Base-by-base conservation (phyloP, 2,329 filamentous ascomycete genomes). In the Polychaeton citri region DNA sequence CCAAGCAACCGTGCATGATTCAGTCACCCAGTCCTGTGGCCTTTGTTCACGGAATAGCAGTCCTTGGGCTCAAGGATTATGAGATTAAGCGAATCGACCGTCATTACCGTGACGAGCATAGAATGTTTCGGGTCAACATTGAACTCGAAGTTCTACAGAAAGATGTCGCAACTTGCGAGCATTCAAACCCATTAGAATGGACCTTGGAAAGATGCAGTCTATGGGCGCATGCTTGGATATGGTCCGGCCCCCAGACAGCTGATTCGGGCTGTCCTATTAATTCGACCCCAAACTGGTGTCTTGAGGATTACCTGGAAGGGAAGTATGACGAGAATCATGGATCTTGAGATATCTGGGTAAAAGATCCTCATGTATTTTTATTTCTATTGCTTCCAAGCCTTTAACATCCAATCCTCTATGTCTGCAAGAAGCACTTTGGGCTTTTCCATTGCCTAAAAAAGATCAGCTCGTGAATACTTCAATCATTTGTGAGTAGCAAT, bases 371-470 rank as follows among this genome's bases (percentile, higher is more conserved):
- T 3, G 7, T 3, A 12, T 7, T 7, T 12, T 15, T 10, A 28
- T 15, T 7, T 28, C n/a, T n/a, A n/a, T 26, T 26, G 21, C 19
- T 49, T 49, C 49, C 48, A 55, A 10, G 49, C 52, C 35, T 55
- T 50, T 38, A 43, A 39, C 7, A 55, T 41, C 42, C 48, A 59
- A 13, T 49, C 53, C 33, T 59, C 53, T 5, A 59, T 43, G 45
- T 59, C 54, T 4, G 37, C 46, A 6, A 54, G 44, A 12, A 59
- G 39, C 28, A 50, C 53, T 12, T 44, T 39, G 35, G 52, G 55
- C 35, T 47, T 50, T 49, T 58, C 55, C 45, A 58, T 46, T 2
- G 60, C 59, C 51, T 52, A 34, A 18, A 30, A 17, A 17, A 12
- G 10, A 10, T 19, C 5, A 17, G 18, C 13, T n/a, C 10, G 30